A percentile compares a stretch with the other conserved stretches of the same genome.
Evolutionary conservation across 495 filamentous ascomycete genomes (phyloP).

Genomic region (Clohesyomyces aquaticus): DNA sequence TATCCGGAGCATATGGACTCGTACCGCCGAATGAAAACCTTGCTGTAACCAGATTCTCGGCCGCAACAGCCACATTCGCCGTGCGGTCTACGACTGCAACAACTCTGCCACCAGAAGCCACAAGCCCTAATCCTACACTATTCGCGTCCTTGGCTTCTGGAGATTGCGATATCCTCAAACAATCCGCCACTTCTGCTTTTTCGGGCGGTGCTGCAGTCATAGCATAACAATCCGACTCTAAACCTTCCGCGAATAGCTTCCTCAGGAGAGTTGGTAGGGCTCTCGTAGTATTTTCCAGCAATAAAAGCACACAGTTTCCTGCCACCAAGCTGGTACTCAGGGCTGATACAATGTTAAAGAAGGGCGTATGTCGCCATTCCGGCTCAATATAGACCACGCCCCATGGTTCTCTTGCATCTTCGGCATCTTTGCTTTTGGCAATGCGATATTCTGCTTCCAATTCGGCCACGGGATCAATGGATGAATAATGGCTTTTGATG

Average conservation of each 20-base stretch:
- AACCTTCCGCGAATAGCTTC: conserved; percentile 47
- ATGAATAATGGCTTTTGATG: conserved; percentile 52
- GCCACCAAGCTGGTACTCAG: conserved; percentile 55
- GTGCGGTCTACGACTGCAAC: conserved; percentile 60
- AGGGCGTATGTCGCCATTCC: conserved; percentile 49
- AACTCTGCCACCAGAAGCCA: conserved; percentile 44
- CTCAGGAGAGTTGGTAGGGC: conserved; percentile 47
- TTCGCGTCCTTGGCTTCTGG: no score
- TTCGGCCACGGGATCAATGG: conserved; percentile 48
- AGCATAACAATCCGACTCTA: conserved; percentile 54
- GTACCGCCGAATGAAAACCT: conserved; percentile 56
- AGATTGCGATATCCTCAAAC: no score
- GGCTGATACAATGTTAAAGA: conserved; percentile 55
- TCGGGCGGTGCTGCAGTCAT: no score
- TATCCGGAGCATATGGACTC: conserved; percentile 58
- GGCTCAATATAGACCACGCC: conserved; percentile 61
- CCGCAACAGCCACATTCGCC: conserved; percentile 53
- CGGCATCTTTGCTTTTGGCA: conserved; percentile 49
- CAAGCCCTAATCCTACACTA: no score
- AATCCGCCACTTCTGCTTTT: no score
- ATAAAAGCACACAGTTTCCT: conserved; percentile 56
- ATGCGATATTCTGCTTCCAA: conserved; percentile 57
- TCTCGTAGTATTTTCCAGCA: conserved; percentile 49
- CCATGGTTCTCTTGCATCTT: conserved; percentile 37
- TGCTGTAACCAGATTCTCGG: conserved; percentile 52